A percentile compares a stretch with the other conserved stretches of the same genome.
phyloP scores from a whole-genome alignment of 257 asterid genomes.

The Nicotiana benthamiana region DNA sequence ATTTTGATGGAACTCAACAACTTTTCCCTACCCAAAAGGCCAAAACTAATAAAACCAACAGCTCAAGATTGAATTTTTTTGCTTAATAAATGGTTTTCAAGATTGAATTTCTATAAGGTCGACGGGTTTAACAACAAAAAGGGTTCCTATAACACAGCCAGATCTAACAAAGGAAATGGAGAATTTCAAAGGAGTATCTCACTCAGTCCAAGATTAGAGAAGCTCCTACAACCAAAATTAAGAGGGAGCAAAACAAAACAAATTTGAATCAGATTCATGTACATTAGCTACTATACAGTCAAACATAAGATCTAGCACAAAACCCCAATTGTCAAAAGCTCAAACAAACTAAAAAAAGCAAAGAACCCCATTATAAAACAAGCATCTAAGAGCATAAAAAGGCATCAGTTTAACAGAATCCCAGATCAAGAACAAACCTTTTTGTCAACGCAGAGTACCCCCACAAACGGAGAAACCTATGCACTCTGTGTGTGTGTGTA shows the following conservation, averaged over 20 bases:
- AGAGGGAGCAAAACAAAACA: not conserved
- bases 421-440: constrained; percentile 9
- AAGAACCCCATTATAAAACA: not conserved
- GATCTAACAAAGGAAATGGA: not conserved
- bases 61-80: not conserved
- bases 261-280: not conserved
- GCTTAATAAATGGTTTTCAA: not conserved
- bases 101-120: not conserved
- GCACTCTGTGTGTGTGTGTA: not conserved
- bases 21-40: not conserved
- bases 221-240: not conserved
- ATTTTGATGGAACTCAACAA: constrained; percentile 2
- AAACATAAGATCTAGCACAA: constrained; percentile 2
- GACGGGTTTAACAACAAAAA: not conserved
- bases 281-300: not conserved
- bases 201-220: not conserved
- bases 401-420: not conserved
- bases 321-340: not conserved
- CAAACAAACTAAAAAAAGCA: not conserved
- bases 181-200: not conserved
- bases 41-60: not conserved
- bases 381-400: not conserved
- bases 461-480: constrained; percentile 2
- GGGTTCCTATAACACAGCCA: not conserved
- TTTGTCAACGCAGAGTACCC: not conserved